Evolutionary conservation across 2,329 filamentous ascomycete genomes (phyloP), one percentile per base, ranked within the genome.

Genomic region (Teratosphaeria nubilosa): DNA sequence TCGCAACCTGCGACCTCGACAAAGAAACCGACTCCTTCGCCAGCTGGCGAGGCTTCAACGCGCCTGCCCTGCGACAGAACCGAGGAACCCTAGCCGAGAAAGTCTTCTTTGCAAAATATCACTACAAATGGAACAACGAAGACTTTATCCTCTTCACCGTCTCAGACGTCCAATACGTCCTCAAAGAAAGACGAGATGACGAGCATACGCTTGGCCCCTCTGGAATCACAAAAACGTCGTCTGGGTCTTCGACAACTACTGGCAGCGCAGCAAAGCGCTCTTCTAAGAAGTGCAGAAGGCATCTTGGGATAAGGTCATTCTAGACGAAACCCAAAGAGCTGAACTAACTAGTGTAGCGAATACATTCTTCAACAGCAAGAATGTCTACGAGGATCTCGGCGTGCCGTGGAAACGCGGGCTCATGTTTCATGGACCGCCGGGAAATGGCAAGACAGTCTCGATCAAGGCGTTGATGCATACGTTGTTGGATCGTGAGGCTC

Each of bases 331-430:
- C 22, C 72, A 75, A 70, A 78, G 78, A 65, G 70, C 72, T 51
- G 75, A 74, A 22, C 65, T 78, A 13, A 70, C 71, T 2, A 56
- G 69, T 20, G 73, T 73, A 5, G 69, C 72, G 7, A 66, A 69
- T 52, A 75, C 73, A n/a, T 78, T 78, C 66, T 76, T 74, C 63
- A 65, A 70, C 45, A 68, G 64, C 34, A 65, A 66, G 53, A 68
- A 71, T 6, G 63, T 75, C 4, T 78, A 78, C 63, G 65, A 71
- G 20, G 68, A 74, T 30, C 73, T 76, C 25, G 71, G 73, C 1
- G 76, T 78, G 13, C 76, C 77, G 1, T 78, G 77, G 77, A 78
- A 77, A 59, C 70, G 77, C 30, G 77, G 77, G 25, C 64, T 78
- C 9, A 11, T 62, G 24, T 62, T 77, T 55, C 69, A 77, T 57